These are phyloP conservation scores for Pyrus betulifolia DNA, from an alignment of 306 rosid genomes.

Conservation along the genomic window DNA sequence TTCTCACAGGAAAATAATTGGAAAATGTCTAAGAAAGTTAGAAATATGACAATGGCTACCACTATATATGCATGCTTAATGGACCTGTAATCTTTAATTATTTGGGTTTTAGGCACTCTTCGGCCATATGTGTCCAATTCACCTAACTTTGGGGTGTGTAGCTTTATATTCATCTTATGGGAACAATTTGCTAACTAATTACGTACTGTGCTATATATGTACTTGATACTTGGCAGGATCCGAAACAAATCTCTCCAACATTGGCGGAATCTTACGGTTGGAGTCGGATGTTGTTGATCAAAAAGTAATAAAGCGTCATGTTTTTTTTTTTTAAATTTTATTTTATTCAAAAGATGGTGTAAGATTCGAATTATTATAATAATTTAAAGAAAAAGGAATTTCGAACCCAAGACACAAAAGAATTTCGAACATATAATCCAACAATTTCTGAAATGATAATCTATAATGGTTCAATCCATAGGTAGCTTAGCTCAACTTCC, in stretches of 20 bases:
- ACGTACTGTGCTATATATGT: neutral
- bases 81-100: constrained; percentile 17
- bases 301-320: neutral
- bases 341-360: too few relatives aligned
- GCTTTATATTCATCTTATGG: neutral
- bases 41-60: constrained; percentile 27
- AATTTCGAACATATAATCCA: neutral
- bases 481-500: neutral
- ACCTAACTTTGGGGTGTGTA: neutral
- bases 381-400: too few relatives aligned
- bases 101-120: constrained; percentile 5
- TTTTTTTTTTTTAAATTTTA: too few relatives aligned
- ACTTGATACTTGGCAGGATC: neutral
- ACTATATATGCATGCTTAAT: neutral
- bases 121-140: neutral
- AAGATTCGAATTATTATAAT: too few relatives aligned
- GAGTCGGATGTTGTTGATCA: neutral
- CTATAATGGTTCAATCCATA: neutral
- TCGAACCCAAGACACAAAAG: too few relatives aligned
- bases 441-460: neutral
- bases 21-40: constrained; percentile 11
- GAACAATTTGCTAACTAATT: neutral
- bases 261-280: neutral
- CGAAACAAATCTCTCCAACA: neutral
- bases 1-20: constrained; percentile 10